Evolutionary conservation across 2,329 filamentous ascomycete genomes (phyloP).

Genomic region (Podosphaera xanthii): DNA sequence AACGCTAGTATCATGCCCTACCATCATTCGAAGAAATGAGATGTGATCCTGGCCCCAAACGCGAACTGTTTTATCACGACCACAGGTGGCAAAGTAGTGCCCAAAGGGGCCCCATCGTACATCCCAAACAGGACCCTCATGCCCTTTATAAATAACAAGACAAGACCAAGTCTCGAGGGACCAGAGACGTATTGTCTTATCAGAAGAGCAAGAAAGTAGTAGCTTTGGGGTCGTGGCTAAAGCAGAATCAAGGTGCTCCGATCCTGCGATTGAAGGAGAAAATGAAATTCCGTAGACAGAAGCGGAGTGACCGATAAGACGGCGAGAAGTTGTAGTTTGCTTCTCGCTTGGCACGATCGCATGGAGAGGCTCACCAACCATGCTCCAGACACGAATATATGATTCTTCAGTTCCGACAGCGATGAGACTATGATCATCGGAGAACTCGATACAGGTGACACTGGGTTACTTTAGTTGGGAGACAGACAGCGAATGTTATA

Average conservation of each 20-base stretch:
- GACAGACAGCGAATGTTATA: not conserved
- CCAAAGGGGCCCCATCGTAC: slow-evolving; percentile 79
- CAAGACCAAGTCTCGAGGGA: slow-evolving; percentile 81
- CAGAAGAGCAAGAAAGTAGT: slow-evolving; percentile 67
- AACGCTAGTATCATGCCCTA: slow-evolving; percentile 84
- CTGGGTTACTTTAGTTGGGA: slow-evolving; percentile 21
- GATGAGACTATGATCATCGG: slow-evolving; percentile 67
- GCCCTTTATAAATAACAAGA: slow-evolving; percentile 80
- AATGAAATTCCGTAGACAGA: slow-evolving; percentile 81
- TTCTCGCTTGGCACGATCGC: slow-evolving; percentile 38
- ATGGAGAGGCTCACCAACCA: slow-evolving; percentile 63
- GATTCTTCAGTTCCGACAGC: slow-evolving; percentile 82
- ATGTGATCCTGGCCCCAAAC: slow-evolving; percentile 88
- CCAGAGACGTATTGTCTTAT: slow-evolving; percentile 80
- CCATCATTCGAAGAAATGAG: slow-evolving; percentile 65
- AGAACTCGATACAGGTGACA: slow-evolving; percentile 87
- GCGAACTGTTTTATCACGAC: slow-evolving; percentile 73
- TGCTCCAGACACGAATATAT: slow-evolving; percentile 83
- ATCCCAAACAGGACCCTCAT: slow-evolving; percentile 74
- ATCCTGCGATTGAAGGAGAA: slow-evolving; percentile 24
- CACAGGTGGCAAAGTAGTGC: slow-evolving; percentile 78
- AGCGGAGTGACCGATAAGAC: slow-evolving; percentile 67
- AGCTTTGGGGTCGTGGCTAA: slow-evolving; percentile 41
- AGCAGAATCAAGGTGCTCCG: slow-evolving; percentile 8
- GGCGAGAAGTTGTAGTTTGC: slow-evolving; percentile 47